Base-by-base conservation (phyloP, 352 stramenopile species). In the Phytophthora crassamura region DNA sequence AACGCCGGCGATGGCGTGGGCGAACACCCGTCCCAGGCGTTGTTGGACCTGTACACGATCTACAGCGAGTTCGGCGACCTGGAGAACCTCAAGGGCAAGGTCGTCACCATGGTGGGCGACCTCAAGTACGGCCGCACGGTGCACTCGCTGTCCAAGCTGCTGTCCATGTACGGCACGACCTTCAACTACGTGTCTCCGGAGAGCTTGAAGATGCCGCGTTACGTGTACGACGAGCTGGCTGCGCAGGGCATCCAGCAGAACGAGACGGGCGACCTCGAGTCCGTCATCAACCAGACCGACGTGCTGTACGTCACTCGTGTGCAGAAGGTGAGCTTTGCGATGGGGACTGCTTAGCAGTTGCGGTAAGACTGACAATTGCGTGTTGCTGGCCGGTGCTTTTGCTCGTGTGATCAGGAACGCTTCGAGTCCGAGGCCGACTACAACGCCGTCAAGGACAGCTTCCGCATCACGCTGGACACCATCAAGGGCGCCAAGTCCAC, bases 91-190 rank as follows among this genome's bases (percentile, higher is more conserved):
- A 67, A 83, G 45, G 82, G 84, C 49, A 98, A 98, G 64, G 90
- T 95, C 34, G 84, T 99, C 33, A 98, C 97, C 10, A 93, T 99
- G 80, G 86, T 99, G 16, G 97, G 98, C 30, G 98, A 99, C 81
- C 90, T 99, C 34, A 99, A 99, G 84, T 95, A 99, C 78, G 98
- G 98, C 35, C 91, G 98, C 60, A 99, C 98, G 3, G 97, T 99
- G 64, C 98, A 99, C 82, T 99, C 95, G 52, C 81, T 99, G 32
- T 90, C 97, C 36, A 97, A 96, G 71, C 78, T 99, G 58, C 80
- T 99, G 20, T 85, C 93, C 14, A 82, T 96, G 57, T 99, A 97
- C 65, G 79, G 86, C 38, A 81, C 96, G 41, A 90, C 65, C 49
- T 84, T 99, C 65, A 95, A 97, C 67, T 99, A 98, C 65, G 94